A percentile compares a stretch with the other conserved stretches of the same genome.
Conservation (phyloP, 1,284 basidiomycete genomes). For the Cryptococcus wingfieldii region DNA sequence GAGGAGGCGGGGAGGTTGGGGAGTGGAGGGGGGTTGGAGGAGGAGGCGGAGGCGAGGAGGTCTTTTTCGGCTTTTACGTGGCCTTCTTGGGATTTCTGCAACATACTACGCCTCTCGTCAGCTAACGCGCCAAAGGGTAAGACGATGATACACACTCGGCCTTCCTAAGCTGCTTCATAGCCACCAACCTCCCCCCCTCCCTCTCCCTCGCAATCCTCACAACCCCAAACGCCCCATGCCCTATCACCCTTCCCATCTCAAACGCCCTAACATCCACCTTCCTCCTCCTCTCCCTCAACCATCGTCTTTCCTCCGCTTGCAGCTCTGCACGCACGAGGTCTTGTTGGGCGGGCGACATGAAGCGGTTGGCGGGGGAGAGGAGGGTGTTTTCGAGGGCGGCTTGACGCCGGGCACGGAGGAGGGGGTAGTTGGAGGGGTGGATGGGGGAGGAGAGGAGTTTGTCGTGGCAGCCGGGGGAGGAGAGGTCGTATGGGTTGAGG, state of each 20-base stretch:
- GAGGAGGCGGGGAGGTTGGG: constrained; percentile 57
- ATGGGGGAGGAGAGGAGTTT: constrained; percentile 13
- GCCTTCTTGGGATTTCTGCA: constrained; percentile 96
- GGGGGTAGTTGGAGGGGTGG: constrained; percentile 66
- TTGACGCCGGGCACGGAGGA: constrained; percentile 68
- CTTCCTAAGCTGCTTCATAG: constrained; percentile 97
- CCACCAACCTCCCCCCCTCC: constrained; percentile 73
- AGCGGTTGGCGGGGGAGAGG: constrained; percentile 56
- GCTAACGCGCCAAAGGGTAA: constrained; percentile 5
- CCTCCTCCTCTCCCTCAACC: constrained; percentile 74
- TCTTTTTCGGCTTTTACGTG: constrained; percentile 49
- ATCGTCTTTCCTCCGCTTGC: constrained; percentile 81
- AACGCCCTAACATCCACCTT: constrained; percentile 83
- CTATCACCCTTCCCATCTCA: constrained; percentile 87
- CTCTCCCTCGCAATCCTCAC: constrained; percentile 85
- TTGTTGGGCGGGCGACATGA: constrained; percentile 66
- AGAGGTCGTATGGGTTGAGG: constrained; percentile 6
- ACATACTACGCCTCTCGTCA: constrained; percentile 57
- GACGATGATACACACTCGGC: constrained; percentile 56
- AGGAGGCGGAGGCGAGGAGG: constrained; percentile 40
- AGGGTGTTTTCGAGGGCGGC: constrained; percentile 84
- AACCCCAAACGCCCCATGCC: constrained; percentile 95
- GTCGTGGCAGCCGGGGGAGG: constrained; percentile 10
- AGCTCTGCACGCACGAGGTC: constrained; percentile 68
- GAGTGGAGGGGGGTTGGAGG: constrained; percentile 52